phyloP scores from a whole-genome alignment of 352 stramenopile genomes.

The Globisporangium irregulare region DNA sequence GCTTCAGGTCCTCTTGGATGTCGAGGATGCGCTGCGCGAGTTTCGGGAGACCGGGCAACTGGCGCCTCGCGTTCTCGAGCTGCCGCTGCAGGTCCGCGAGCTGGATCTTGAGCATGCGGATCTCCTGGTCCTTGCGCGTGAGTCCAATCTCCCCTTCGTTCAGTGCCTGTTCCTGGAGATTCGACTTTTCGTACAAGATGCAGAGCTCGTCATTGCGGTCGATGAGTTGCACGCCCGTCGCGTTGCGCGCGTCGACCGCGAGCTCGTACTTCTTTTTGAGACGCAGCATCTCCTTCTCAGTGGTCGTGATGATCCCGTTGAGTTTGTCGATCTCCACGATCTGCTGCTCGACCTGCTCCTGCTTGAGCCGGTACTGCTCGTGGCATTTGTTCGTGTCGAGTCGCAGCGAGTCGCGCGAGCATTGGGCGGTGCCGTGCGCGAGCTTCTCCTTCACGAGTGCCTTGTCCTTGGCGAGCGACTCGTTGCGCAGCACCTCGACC shows the following conservation, averaged over 20 bases:
- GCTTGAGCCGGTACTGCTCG: constrained; percentile 86
- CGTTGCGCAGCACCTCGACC: constrained; percentile 92
- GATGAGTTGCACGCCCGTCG: constrained; percentile 91
- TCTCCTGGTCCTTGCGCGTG: constrained; percentile 77
- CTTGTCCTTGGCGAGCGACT: constrained; percentile 91
- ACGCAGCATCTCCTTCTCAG: constrained; percentile 89
- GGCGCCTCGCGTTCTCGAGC: constrained; percentile 66
- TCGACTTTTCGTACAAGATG: constrained; percentile 93
- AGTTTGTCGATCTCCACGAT: constrained; percentile 95
- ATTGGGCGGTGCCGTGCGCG: constrained; percentile 83
- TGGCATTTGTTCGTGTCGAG: constrained; percentile 91
- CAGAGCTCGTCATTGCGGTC: constrained; percentile 95
- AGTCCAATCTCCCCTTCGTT: constrained; percentile 79
- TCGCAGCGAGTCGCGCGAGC: constrained; percentile 84
- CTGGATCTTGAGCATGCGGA: constrained; percentile 77
- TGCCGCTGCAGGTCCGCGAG: constrained; percentile 64
- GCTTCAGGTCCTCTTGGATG: constrained; percentile 78
- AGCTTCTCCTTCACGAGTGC: constrained; percentile 89
- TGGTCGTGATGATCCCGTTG: constrained; percentile 91
- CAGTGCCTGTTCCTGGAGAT: constrained; percentile 86
- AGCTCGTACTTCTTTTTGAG: constrained; percentile 93
- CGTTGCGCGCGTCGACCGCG: constrained; percentile 84
- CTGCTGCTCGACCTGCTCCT: constrained; percentile 93
- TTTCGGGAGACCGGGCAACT: constrained; percentile 77
- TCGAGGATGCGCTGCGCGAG: constrained; percentile 78